Base-by-base conservation (phyloP, 2,329 filamentous ascomycete genomes). In the Monosporascus ibericus region DNA sequence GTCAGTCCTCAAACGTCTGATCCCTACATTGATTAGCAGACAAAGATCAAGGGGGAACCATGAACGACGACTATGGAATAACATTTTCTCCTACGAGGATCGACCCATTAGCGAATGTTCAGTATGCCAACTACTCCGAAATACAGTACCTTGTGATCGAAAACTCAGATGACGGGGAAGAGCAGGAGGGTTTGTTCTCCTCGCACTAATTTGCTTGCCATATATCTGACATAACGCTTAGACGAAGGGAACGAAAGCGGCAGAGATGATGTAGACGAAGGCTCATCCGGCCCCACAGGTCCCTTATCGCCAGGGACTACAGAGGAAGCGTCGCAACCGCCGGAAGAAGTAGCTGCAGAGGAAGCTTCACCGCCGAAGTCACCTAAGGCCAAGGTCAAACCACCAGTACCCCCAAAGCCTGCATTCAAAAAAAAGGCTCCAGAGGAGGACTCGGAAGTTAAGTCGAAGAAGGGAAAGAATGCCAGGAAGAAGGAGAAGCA, bases 11-110 rank as follows among this genome's bases (percentile, higher is more conserved):
- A 34, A 47, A 40, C 36, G 44, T 42, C 52, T 55, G 52, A 40
- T 20, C 52, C 57, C 54, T 47, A 17, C 2, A n/a, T 46, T 50
- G 30, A 34, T 53, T 42, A 11, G 22, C 30, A 48, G 34, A 44
- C 50, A 50, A 51, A 38, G 47, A 47, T 53, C 38, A 53, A 49
- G 54, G 53, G 48, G 53, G 49, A 53, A 61, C 38, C 24, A 65
- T 65, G 64, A 46, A 52, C 11, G 60, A 64, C 39, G 51, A 58
- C 46, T 44, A 50, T 47, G 63, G 58, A 34, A 58, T 64, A 37
- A 11, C 55, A 46, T 60, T 52, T 55, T 63, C 57, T 50, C 53
- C 61, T 53, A 55, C 51, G 46, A 60, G 62, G 48, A 8, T 55
- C 22, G 25, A 65, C 49, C 58, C 58, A 50, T 30, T 36, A 14